Base-by-base conservation (phyloP, 441 rosid species). In the Gossypium davidsonii region DNA sequence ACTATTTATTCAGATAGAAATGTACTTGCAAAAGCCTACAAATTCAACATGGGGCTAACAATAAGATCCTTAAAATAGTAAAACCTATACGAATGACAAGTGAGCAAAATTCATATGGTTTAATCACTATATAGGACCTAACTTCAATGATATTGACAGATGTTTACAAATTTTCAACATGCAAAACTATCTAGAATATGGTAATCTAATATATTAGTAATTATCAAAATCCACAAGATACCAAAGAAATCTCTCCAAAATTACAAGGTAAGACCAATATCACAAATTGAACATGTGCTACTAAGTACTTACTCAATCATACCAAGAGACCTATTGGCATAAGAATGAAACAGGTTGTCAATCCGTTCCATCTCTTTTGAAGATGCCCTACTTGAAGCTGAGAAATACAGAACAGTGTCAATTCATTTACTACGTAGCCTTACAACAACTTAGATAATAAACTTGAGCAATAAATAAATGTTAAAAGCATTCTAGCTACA, bases 291-390 rank as follows among this genome's bases (percentile, higher is more conserved):
- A 42, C 25, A 67, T 15, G 17, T 68, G 18, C 46, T 44, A 68
- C 10, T 28, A 31, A 53, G 71, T 64, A 87, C 96, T 92, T 86
- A 92, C 99, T 92, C 99, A 74, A 94, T 92, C 82, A 91, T 71
- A 75, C 80, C 87, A 70, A 93, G 89, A 77, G 96, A 87, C 73
- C 44, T 86, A 78, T 91, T 86, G 62, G 93, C 93, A 73, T 91
- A 94, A 0, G 90, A 77, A 81, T 83, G 56, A 76, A 90, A 92
- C n/a, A 92, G 76, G 75, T 80, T 86, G 79, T 94, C 97, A 7
- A 90, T 91, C 80, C 98, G 87, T 73, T 92, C 98, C 92, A 92
- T 88, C 87, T 92, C 99, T 80, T 90, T 92, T 18, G 91, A 87
- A 79, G 89, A 86, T 63, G 97, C 91, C 86, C 85, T 92, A 73